Evolutionary conservation across 2,329 filamentous ascomycete species (phyloP), one percentile per base, ranked within the genome.

Genomic region (Hyphodiscus sp.): DNA sequence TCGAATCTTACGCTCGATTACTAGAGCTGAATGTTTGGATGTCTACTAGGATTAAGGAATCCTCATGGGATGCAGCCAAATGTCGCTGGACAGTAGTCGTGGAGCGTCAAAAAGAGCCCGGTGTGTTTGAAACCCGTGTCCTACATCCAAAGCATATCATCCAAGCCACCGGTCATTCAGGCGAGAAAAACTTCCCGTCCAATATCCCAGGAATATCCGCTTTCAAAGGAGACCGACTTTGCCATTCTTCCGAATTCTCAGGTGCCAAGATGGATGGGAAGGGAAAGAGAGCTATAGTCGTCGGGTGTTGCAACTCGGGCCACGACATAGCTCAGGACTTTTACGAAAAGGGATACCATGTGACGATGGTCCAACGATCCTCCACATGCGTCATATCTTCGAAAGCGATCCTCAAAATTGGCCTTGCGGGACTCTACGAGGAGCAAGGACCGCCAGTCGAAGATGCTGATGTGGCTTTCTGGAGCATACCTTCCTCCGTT

Each of bases 241-340:
- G 80, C 59, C 85, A 88, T 54, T 84, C 82, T 0, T 78, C 80
- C 0, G 75, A 81, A 2, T 83, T 84, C 58, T 68, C 71, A 0
- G 82, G 81, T 1, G 80, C 81, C 0, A 68, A 69, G 6, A 63
- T 73, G 1, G 65, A 73, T 2, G 68, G 72, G 19, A 68, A 71
- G 9, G 77, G 77, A 1, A 83, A 82, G 64, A 84, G 79, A 55
- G 83, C 80, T 0, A 69, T 87, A 1, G 78, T 89, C 0, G 74
- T 88, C 0, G 85, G 85, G 1, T 82, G 80, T 1, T 85, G 83
- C 67, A 87, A 87, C 68, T 85, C 81, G 0, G 81, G 74, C 6
- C 82, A 86, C 60, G 85, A 88, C 58, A 87, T 87, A 52, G 79
- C 82, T 0, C 83, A 87, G 53, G 82, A 87, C 57, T 87, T 77